Evolutionary conservation across 23 red algal species (phyloP).

Genomic region (Cyanidium caldarium): DNA sequence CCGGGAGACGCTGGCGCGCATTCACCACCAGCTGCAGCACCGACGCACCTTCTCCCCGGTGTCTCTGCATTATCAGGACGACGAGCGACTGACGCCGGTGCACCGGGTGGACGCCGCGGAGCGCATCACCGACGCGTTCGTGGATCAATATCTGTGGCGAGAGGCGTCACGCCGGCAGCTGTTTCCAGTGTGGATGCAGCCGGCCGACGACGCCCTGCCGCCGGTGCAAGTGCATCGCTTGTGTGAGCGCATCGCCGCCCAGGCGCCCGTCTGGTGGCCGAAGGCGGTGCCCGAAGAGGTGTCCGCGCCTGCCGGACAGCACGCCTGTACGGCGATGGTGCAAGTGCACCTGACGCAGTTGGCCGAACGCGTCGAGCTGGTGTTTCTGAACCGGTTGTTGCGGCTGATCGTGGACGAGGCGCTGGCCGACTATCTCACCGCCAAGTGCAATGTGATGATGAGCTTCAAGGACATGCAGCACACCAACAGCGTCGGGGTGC

Average conservation of each 20-base stretch:
- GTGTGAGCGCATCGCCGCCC: not conserved
- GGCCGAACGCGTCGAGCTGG: constrained; percentile 55
- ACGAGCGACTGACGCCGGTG: constrained; percentile 64
- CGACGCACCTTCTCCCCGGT: constrained; percentile 58
- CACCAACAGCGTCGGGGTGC: constrained; percentile 73
- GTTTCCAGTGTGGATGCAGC: constrained; percentile 91
- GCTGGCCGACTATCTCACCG: constrained; percentile 87
- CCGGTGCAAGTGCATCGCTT: constrained; percentile 46
- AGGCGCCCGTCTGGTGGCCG: not conserved
- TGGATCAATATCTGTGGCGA: constrained; percentile 97
- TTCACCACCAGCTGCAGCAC: constrained; percentile 62
- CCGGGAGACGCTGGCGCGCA: constrained; percentile 65
- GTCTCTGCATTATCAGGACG: constrained; percentile 76
- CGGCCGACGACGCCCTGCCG: constrained; percentile 74
- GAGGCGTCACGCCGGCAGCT: constrained; percentile 74
- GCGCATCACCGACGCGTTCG: constrained; percentile 77
- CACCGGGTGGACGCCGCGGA: constrained; percentile 78
- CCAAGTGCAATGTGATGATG: constrained; percentile 83
- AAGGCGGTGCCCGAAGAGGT: not conserved
- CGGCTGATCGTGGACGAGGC: constrained; percentile 84
- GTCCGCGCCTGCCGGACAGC: too few species aligned
- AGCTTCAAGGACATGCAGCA: constrained; percentile 97
- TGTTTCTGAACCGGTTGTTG: constrained; percentile 77
- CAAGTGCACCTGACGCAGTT: constrained; percentile 63
- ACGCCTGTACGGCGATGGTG: constrained; percentile 1